Percentiles rank a stretch among this genome's conserved stretches.
phyloP scores from a whole-genome alignment of 2,329 filamentous ascomycete species.

The Malbranchea zuffiana region DNA sequence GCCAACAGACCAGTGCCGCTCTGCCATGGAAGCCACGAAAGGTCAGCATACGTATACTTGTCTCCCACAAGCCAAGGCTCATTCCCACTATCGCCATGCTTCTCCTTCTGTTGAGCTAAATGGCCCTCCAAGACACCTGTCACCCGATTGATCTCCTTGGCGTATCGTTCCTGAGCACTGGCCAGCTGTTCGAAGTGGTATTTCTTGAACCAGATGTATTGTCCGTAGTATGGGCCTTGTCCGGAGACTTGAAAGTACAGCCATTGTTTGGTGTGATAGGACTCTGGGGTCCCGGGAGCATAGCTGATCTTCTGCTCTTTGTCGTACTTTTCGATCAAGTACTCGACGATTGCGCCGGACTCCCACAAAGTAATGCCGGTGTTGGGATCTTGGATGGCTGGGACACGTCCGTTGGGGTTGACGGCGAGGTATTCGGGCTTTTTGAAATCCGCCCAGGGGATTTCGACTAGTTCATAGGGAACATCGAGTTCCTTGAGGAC shows the following conservation, averaged over 20 bases:
- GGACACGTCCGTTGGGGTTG: constrained; percentile 37
- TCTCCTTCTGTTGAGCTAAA: constrained; percentile 16
- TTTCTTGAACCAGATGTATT: constrained; percentile 28
- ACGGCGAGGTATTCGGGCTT: constrained; percentile 16
- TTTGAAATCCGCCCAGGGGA: constrained; percentile 4
- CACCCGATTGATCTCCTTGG: constrained; percentile 38
- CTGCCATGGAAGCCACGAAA: constrained; percentile 27
- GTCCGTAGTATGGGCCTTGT: constrained; percentile 37
- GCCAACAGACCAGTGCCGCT: neutral
- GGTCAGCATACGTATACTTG: constrained; percentile 30
- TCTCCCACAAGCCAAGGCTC: constrained; percentile 27
- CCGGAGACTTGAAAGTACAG: constrained; percentile 33
- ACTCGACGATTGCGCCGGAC: constrained; percentile 31
- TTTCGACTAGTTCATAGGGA: constrained; percentile 5
- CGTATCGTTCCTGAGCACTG: constrained; percentile 39
- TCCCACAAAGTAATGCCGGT: constrained; percentile 31
- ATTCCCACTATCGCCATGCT: constrained; percentile 4
- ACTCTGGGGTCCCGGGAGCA: constrained; percentile 22
- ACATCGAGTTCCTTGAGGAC: constrained; percentile 4
- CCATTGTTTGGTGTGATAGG: constrained; percentile 31
- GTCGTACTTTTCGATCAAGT: constrained; percentile 34
- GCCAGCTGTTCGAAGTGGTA: constrained; percentile 35
- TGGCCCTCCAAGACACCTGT: constrained; percentile 37
- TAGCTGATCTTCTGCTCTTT: constrained; percentile 29
- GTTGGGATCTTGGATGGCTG: constrained; percentile 31